Percentiles rank a stretch among this genome's conserved stretches.
These are phyloP conservation scores for Lenzites betulinus DNA, from an alignment of 768 basidiomycete species.

Conservation along the genomic window DNA sequence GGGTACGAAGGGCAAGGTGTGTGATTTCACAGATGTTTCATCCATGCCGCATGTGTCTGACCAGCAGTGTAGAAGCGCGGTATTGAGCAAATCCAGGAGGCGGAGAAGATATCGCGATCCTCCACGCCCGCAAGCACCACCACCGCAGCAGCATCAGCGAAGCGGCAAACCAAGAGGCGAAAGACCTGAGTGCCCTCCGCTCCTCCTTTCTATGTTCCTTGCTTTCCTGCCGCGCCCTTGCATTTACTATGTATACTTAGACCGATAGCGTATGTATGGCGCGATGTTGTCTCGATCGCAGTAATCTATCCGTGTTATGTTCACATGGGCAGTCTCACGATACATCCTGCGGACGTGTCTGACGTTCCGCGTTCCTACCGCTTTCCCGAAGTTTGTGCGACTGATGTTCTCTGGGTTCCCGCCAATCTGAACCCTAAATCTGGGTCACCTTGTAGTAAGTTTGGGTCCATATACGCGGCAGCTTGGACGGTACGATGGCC, in stretches of 20 bases:
- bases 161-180: slow-evolving; percentile 57
- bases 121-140: slow-evolving; percentile 57
- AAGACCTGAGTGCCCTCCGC: slow-evolving; percentile 5
- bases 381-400: not conserved
- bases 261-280: slow-evolving; percentile 8
- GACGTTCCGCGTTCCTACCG: not conserved
- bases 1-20: slow-evolving; percentile 56
- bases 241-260: slow-evolving; percentile 11
- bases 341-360: not conserved
- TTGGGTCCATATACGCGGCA: not conserved
- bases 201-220: not conserved
- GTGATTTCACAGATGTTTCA: slow-evolving; percentile 21
- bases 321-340: not conserved
- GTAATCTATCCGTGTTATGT: slow-evolving; percentile 7
- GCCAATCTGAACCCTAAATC: slow-evolving; percentile 11
- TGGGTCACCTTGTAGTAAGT: not conserved
- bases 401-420: not conserved
- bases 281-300: not conserved
- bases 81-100: slow-evolving; percentile 64
- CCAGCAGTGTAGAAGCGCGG: slow-evolving; percentile 58
- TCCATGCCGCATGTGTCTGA: not conserved
- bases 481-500: too few species aligned
- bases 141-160: slow-evolving; percentile 47
- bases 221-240: not conserved
- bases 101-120: slow-evolving; percentile 52